phyloP scores from a whole-genome alignment of 768 basidiomycete genomes.

The Lentinula raphanica region DNA sequence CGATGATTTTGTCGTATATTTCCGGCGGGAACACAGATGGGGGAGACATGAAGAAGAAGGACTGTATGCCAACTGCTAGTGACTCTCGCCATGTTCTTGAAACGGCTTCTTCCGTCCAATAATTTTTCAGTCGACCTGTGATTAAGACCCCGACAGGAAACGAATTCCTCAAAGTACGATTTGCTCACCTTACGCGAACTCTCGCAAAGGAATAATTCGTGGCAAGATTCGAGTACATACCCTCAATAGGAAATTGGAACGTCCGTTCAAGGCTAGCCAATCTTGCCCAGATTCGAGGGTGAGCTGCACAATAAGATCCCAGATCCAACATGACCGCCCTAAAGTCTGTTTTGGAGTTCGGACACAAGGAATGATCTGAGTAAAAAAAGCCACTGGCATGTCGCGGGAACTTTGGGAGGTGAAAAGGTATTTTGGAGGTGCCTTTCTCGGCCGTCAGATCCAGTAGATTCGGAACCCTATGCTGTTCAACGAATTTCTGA shows the following conservation, averaged over 20 bases:
- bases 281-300: background rate
- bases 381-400: background rate
- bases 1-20: constrained; percentile 1
- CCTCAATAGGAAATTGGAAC: background rate
- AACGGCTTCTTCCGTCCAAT: background rate
- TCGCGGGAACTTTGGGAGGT: background rate
- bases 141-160: background rate
- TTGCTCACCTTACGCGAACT: background rate
- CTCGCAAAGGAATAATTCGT: background rate
- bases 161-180: background rate
- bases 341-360: background rate
- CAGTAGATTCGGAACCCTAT: background rate
- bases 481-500: background rate
- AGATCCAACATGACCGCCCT: background rate
- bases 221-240: background rate
- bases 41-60: background rate
- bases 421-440: no score
- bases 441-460: background rate
- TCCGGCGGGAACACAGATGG: background rate
- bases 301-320: background rate
- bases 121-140: background rate
- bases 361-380: background rate
- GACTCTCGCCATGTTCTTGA: background rate
- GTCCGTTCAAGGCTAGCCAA: background rate
- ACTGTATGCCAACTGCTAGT: no score